Evolutionary conservation across 169 alveolate species (phyloP), one percentile per base, ranked within the genome.

Genomic region (Theileria annulata): DNA sequence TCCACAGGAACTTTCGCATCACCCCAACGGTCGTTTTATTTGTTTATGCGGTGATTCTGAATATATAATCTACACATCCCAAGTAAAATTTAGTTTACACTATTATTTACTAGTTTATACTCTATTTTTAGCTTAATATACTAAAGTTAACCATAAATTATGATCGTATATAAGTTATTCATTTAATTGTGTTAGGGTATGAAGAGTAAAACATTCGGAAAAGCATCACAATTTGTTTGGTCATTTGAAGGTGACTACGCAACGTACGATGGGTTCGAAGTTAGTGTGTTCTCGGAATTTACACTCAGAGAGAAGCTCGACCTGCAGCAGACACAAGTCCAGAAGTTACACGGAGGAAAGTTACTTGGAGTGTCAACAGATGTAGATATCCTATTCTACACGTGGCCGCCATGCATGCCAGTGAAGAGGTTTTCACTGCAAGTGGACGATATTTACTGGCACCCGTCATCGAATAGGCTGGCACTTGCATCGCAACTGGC

Each of bases 31-130:
- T 19, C 94, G 99, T 60, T 93, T 95, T 79, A 91, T 97, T 69
- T 97, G 99, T 3, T 95, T 98, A 15, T 95, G 95, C 85, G 99
- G 99, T 23, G 99, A 98, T 75, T 96, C 97, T n/a, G 99, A 98
- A 77, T 98, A 92, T 90, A 95, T 95, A 27, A 94, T 98, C 12
- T 98, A 96, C 93, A 95, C 98, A 0, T 93, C 97, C 2, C 96
- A 94, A 90, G 95, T 75, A 35, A 28, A 71, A 2, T 35, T n/a
- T n/a, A n/a, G n/a, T n/a, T n/a, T n/a, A n/a, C n/a, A n/a, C n/a
- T n/a, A n/a, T n/a, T n/a, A n/a, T 59, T 49, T 60, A 75, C 66
- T 8, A 49, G 19, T 72, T 71, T 66, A 75, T 80, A 37, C 54
- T 28, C 27, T 21, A 58, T 28, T 25, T 58, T 3, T 8, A 35